Conservation (phyloP, 139 green algal species). For the Chlorella sorokiniana region DNA sequence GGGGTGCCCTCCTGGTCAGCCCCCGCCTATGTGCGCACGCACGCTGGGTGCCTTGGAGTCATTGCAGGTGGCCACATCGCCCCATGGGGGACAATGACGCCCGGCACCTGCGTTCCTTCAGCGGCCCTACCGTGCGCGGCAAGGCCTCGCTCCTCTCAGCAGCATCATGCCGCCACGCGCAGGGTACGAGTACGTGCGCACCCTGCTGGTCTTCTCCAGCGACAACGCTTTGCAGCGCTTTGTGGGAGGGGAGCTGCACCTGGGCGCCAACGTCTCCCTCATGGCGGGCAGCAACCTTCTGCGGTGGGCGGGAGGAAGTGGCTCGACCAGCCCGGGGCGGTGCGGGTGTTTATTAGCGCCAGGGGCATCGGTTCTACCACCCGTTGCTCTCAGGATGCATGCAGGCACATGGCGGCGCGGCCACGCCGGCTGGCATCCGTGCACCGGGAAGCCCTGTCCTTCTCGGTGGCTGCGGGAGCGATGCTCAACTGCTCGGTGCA, state of each 20-base stretch:
- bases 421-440: not conserved
- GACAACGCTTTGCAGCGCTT: not conserved
- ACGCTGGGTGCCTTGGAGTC: not conserved
- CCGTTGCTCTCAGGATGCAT: not conserved
- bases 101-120: not conserved
- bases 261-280: not conserved
- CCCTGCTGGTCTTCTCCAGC: not conserved
- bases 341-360: not conserved
- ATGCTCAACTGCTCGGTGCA: not conserved
- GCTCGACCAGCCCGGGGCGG: too few species aligned
- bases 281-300: not conserved
- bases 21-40: not conserved
- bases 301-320: not conserved
- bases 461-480: not conserved
- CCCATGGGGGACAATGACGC: not conserved
- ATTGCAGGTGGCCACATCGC: not conserved
- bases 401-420: not conserved
- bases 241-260: not conserved
- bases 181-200: slow-evolving; percentile 2
- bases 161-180: too few species aligned
- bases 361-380: not conserved
- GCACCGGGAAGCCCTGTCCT: not conserved
- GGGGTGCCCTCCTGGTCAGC: not conserved
- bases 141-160: too few species aligned
- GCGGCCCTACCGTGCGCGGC: too few species aligned